Conservation (phyloP, 2,329 filamentous ascomycete genomes). For the Claviceps arundinis region DNA sequence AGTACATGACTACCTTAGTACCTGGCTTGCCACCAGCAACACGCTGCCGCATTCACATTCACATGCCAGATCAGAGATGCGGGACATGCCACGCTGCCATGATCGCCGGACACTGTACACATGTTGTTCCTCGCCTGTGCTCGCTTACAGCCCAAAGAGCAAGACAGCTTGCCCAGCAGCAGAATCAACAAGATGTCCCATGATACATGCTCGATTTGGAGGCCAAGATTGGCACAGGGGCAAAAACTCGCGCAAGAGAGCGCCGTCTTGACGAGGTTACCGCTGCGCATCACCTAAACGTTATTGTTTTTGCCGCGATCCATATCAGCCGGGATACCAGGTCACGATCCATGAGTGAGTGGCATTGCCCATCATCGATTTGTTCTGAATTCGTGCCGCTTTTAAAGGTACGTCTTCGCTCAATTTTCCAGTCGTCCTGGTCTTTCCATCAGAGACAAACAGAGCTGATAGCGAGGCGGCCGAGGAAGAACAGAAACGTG, state of each 20-base stretch:
- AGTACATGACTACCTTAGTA: neutral
- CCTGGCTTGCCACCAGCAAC: neutral
- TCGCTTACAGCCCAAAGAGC: neutral
- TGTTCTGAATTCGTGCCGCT: neutral
- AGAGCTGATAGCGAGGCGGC: too few species aligned
- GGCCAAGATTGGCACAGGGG: neutral
- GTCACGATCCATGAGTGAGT: neutral
- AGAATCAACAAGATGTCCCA: neutral
- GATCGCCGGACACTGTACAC: neutral
- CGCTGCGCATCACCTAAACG: neutral
- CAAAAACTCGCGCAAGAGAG: neutral
- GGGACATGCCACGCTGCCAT: neutral
- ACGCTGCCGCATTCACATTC: neutral
- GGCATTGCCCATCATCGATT: neutral
- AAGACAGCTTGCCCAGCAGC: too few species aligned
- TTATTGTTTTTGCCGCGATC: neutral
- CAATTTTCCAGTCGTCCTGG: neutral
- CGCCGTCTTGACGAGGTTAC: neutral
- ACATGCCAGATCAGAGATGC: neutral
- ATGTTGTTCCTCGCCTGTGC: neutral
- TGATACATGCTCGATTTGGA: neutral
- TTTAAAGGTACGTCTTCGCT: neutral
- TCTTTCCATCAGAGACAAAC: neutral
- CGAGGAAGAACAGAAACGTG: conserved; percentile 8
- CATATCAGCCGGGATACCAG: neutral